These are phyloP conservation scores for Paraconiothyrium brasiliense DNA, from an alignment of 2,329 filamentous ascomycete species.

Conservation along the genomic window DNA sequence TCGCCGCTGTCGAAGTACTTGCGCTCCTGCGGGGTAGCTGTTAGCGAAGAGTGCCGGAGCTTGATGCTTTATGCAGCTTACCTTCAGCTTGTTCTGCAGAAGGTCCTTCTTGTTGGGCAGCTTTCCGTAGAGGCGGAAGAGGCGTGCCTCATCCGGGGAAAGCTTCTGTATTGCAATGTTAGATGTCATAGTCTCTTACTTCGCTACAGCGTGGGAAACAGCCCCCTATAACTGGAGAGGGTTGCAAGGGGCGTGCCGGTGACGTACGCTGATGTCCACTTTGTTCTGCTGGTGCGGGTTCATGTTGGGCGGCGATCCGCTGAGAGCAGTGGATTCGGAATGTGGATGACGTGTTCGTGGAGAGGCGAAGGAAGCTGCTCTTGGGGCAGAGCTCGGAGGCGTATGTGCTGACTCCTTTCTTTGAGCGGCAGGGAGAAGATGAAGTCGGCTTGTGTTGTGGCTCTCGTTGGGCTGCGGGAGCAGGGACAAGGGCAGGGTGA, in stretches of 20 bases:
- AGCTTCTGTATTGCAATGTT: slow-evolving; percentile 71
- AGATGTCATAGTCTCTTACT: slow-evolving; percentile 21
- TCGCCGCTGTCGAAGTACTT: slow-evolving; percentile 97
- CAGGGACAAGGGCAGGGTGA: slow-evolving; percentile 45
- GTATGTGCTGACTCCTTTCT: slow-evolving; percentile 42
- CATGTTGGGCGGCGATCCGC: slow-evolving; percentile 63
- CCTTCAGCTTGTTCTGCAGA: slow-evolving; percentile 96
- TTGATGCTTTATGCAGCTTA: slow-evolving; percentile 39
- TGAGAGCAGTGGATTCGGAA: slow-evolving; percentile 20
- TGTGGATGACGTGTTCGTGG: slow-evolving; percentile 25
- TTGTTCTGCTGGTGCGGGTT: slow-evolving; percentile 99
- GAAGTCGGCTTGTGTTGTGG: slow-evolving; percentile 23
- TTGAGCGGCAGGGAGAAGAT: slow-evolving; percentile 28
- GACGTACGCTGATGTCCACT: slow-evolving; percentile 89
- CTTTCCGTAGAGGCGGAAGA: slow-evolving; percentile 98
- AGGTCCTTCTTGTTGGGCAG: slow-evolving; percentile 95
- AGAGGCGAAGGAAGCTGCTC: slow-evolving; percentile 19
- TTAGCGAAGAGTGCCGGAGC: slow-evolving; percentile 6
- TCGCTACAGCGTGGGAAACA: slow-evolving; percentile 16
- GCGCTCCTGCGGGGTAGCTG: slow-evolving; percentile 70
- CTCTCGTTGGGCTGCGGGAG: slow-evolving; percentile 30
- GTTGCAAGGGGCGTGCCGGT: slow-evolving; percentile 27
- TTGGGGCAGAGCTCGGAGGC: slow-evolving; percentile 14
- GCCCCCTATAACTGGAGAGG: slow-evolving; percentile 21
- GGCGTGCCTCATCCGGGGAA: slow-evolving; percentile 91